phyloP scores from a whole-genome alignment of 2,329 filamentous ascomycete genomes.

The Domatiomyces globalis region DNA sequence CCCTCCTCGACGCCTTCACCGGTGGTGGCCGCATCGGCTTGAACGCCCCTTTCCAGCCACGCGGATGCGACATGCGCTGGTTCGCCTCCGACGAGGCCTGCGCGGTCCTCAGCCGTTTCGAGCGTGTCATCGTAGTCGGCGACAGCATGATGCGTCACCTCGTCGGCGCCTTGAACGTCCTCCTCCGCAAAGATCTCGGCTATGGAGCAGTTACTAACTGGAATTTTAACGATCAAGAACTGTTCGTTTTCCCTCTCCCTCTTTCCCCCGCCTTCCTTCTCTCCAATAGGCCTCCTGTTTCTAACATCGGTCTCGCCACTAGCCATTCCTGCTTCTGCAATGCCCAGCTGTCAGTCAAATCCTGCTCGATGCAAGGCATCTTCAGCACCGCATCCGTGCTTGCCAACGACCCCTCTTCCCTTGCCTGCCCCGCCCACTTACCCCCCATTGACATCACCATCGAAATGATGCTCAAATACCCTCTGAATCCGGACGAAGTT shows the following conservation, averaged over 20 bases:
- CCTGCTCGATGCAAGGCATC: constrained; percentile 37
- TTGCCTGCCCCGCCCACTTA: constrained; percentile 24
- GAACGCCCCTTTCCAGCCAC: constrained; percentile 33
- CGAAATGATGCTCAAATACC: constrained; percentile 33
- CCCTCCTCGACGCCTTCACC: constrained; percentile 30
- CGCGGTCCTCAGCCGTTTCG: constrained; percentile 32
- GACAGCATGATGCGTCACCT: constrained; percentile 38
- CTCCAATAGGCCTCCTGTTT: background rate
- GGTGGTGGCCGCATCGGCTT: constrained; percentile 33
- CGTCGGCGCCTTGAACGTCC: constrained; percentile 34
- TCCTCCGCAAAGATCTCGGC: constrained; percentile 33
- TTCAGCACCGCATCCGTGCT: constrained; percentile 34
- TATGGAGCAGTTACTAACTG: constrained; percentile 38
- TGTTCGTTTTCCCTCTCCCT: constrained; percentile 17
- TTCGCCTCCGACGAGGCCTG: constrained; percentile 34
- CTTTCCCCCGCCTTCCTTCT: too few relatives aligned
- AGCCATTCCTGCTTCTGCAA: constrained; percentile 36
- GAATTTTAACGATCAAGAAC: constrained; percentile 34
- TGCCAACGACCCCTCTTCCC: constrained; percentile 28
- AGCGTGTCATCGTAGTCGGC: constrained; percentile 34
- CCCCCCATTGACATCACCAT: constrained; percentile 27
- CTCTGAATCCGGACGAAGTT: constrained; percentile 30
- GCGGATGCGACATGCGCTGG: constrained; percentile 36
- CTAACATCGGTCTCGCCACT: background rate
- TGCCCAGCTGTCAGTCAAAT: constrained; percentile 36